phyloP scores from a whole-genome alignment of 306 rosid species.

The Lagenaria siceraria region DNA sequence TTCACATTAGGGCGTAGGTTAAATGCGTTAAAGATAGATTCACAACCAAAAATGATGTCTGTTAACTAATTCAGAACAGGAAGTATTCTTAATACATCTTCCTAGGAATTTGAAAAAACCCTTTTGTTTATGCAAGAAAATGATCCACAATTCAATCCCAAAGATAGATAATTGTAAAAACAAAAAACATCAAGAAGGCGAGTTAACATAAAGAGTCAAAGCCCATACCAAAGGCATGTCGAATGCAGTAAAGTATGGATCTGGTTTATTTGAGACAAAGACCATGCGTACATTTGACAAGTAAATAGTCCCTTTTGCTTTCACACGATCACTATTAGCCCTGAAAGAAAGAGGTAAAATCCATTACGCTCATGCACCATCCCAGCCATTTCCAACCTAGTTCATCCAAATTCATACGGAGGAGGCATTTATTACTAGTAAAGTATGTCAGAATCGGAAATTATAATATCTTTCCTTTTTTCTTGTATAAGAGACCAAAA shows the following conservation, averaged over 20 bases:
- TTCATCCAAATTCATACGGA: neutral
- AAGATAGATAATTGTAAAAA: neutral
- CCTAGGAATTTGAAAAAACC: neutral
- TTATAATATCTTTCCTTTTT: neutral
- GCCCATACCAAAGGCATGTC: conserved; percentile 91
- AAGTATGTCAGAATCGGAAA: neutral
- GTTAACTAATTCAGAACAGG: neutral
- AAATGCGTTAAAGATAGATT: neutral
- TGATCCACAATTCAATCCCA: neutral
- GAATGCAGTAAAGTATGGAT: conserved; percentile 48
- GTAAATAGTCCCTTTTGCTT: conserved; percentile 77
- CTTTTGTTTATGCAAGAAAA: neutral
- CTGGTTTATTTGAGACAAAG: conserved; percentile 58
- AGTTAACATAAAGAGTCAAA: neutral
- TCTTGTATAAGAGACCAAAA: neutral
- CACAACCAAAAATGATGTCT: neutral
- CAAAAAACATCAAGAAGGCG: neutral
- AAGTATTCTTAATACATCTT: neutral
- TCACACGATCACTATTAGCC: conserved; percentile 45
- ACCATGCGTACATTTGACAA: conserved; percentile 87
- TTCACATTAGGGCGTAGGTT: neutral
- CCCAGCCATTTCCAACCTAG: neutral
- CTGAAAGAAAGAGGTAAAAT: conserved; percentile 19
- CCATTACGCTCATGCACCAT: neutral
- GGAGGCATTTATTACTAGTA: neutral